Conservation (phyloP, 345 rosid species). For the Pistacia vera region DNA sequence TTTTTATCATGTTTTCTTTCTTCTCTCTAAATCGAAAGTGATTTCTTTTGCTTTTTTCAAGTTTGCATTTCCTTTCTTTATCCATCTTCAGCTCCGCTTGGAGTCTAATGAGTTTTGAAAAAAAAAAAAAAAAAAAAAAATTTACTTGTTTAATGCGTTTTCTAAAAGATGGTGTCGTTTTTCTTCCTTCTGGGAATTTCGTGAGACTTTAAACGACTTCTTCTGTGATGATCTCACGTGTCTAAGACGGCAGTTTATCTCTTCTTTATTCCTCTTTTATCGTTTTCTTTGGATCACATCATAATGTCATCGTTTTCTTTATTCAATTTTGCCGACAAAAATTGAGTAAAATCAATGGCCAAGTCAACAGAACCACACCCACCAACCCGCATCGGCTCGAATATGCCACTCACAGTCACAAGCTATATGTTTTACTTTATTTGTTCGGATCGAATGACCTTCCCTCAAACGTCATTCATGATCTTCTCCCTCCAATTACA, state of each 20-base stretch:
- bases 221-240: not conserved
- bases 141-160: not conserved
- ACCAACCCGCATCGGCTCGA: too few relatives aligned
- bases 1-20: not conserved
- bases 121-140: not conserved
- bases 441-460: too few relatives aligned
- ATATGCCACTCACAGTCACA: too few relatives aligned
- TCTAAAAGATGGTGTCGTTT: not conserved
- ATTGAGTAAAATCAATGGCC: too few relatives aligned
- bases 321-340: too few relatives aligned
- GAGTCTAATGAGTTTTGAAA: not conserved
- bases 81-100: not conserved
- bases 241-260: not conserved
- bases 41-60: conserved; percentile 1
- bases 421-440: too few relatives aligned
- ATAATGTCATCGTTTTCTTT: not conserved
- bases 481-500: too few relatives aligned
- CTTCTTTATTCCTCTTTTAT: not conserved
- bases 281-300: not conserved
- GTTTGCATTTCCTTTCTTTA: not conserved
- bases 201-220: not conserved
- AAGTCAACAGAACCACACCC: too few relatives aligned
- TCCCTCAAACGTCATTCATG: too few relatives aligned
- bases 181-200: not conserved
- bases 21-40: not conserved